These are phyloP conservation scores for Kokia cookei DNA, from an alignment of 441 rosid species.

Conservation along the genomic window DNA sequence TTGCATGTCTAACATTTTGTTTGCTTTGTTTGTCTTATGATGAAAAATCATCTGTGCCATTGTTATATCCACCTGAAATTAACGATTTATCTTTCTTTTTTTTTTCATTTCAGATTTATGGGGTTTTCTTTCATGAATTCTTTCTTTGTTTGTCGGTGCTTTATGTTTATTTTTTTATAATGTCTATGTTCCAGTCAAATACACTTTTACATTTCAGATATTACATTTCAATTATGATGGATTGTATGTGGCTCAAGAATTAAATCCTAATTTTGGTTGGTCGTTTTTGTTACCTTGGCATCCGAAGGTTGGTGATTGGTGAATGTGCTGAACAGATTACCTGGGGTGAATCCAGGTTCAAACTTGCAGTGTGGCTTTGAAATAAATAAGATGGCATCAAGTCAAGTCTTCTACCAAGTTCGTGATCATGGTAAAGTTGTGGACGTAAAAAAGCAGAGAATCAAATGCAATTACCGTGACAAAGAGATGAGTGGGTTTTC, in stretches of 20 bases:
- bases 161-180: background rate
- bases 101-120: background rate
- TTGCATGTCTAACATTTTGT: background rate
- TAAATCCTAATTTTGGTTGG: background rate
- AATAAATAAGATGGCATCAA: constrained; percentile 20
- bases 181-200: too few species aligned
- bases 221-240: background rate
- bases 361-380: background rate
- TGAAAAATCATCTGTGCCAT: background rate
- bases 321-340: background rate
- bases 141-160: background rate
- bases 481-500: constrained; percentile 20
- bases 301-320: background rate
- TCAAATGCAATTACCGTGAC: constrained; percentile 48
- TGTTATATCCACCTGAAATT: background rate
- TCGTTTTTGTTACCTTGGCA: background rate
- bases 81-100: background rate
- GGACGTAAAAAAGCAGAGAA: constrained; percentile 15
- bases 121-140: background rate
- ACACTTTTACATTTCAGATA: background rate
- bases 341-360: background rate
- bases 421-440: constrained; percentile 31
- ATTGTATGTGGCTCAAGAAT: background rate
- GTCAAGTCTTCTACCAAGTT: constrained; percentile 17
- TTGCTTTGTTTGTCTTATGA: background rate